Evolutionary conservation across 2,329 filamentous ascomycete species (phyloP).

Genomic region (Lasiodiplodia citricola): DNA sequence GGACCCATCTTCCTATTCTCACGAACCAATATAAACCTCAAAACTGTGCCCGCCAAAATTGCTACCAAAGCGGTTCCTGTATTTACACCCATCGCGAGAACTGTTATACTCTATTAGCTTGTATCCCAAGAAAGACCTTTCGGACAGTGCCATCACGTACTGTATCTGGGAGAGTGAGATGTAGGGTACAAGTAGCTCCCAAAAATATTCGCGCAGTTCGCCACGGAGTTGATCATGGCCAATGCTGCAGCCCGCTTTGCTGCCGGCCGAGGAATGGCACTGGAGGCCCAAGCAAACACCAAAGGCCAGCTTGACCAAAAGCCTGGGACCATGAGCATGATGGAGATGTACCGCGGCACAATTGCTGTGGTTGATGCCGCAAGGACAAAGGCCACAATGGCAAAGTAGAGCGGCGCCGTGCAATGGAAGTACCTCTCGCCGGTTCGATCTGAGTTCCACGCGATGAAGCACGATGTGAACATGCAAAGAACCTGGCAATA

Average conservation of each 20-base stretch:
- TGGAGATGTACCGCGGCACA: slow-evolving; percentile 39
- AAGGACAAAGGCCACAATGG: slow-evolving; percentile 26
- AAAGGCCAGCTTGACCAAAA: slow-evolving; percentile 15
- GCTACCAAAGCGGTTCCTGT: not conserved
- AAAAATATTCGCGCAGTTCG: slow-evolving; percentile 12
- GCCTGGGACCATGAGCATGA: slow-evolving; percentile 36
- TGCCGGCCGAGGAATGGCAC: slow-evolving; percentile 12
- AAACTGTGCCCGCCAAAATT: not conserved
- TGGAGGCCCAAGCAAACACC: slow-evolving; percentile 14
- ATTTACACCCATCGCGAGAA: slow-evolving; percentile 4
- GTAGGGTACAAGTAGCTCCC: slow-evolving; percentile 14
- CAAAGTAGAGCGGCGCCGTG: slow-evolving; percentile 15
- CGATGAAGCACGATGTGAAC: slow-evolving; percentile 12
- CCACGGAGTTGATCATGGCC: slow-evolving; percentile 27
- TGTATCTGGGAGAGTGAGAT: slow-evolving; percentile 1
- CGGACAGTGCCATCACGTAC: not conserved
- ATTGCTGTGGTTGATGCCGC: slow-evolving; percentile 14
- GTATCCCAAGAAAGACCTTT: too few relatives aligned
- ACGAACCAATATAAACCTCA: not conserved
- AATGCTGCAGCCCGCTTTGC: slow-evolving; percentile 27
- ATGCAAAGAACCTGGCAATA: not conserved
- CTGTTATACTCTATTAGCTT: not conserved
- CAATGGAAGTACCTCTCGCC: slow-evolving; percentile 13
- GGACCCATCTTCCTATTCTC: not conserved
- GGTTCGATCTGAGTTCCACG: slow-evolving; percentile 24